phyloP scores from a whole-genome alignment of 2,329 filamentous ascomycete species.

The Pestalotiopsis sp. region DNA sequence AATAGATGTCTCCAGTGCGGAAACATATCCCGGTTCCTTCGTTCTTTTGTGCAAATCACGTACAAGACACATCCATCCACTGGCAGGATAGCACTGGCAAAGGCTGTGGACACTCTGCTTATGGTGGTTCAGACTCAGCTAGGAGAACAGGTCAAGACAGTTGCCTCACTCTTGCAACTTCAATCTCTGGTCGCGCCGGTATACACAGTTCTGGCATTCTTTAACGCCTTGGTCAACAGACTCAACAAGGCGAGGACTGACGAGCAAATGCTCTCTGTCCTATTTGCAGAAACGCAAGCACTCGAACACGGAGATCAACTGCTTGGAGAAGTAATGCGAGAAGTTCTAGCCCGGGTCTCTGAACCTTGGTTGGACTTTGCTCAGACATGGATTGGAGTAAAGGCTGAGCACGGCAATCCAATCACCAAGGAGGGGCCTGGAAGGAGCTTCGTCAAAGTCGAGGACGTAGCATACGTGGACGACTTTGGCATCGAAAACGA shows the following conservation, averaged over 20 bases:
- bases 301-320: constrained; percentile 66
- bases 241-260: constrained; percentile 52
- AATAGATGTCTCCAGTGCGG: constrained; percentile 50
- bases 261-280: constrained; percentile 61
- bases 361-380: constrained; percentile 69
- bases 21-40: constrained; percentile 48
- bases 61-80: constrained; percentile 48
- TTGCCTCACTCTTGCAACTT: constrained; percentile 55
- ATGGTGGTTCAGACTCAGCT: constrained; percentile 53
- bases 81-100: constrained; percentile 55
- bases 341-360: constrained; percentile 66
- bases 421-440: constrained; percentile 51
- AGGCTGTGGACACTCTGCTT: constrained; percentile 50
- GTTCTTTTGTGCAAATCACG: constrained; percentile 47
- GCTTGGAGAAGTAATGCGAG: constrained; percentile 66
- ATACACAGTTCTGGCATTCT: constrained; percentile 51
- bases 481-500: constrained; percentile 61
- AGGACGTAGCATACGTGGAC: constrained; percentile 56
- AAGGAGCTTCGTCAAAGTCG: constrained; percentile 64
- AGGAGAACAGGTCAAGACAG: constrained; percentile 42
- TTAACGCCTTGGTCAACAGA: constrained; percentile 53
- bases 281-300: constrained; percentile 64
- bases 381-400: constrained; percentile 76
- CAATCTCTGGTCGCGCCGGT: constrained; percentile 52
- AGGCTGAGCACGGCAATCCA: constrained; percentile 57